A percentile compares a stretch with the other conserved stretches of the same genome.
These are phyloP conservation scores for Xylaria castorea DNA, from an alignment of 495 filamentous ascomycete species.

Conservation along the genomic window DNA sequence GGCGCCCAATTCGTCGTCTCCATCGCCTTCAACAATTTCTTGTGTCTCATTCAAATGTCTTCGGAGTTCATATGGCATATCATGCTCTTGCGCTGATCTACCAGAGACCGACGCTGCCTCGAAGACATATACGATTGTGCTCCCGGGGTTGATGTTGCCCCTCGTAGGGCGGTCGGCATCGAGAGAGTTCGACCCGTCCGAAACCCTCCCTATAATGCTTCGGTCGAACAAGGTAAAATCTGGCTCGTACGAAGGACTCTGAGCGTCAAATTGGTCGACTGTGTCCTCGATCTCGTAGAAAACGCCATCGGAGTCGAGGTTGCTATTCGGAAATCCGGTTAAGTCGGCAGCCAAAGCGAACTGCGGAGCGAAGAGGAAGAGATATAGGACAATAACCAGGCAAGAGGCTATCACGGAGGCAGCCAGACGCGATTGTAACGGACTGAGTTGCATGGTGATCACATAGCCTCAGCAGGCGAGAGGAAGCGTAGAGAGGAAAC, in stretches of 20 bases:
- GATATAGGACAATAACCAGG: constrained; percentile 61
- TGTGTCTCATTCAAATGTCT: constrained; percentile 31
- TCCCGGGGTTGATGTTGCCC: constrained; percentile 64
- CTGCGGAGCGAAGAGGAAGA: constrained; percentile 59
- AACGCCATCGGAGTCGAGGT: constrained; percentile 42
- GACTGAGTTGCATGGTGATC: constrained; percentile 65
- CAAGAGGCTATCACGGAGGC: constrained; percentile 66
- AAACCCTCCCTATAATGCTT: constrained; percentile 67
- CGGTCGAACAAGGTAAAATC: constrained; percentile 65
- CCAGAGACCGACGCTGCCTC: constrained; percentile 34
- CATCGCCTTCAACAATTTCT: constrained; percentile 25
- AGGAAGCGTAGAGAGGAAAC: background rate
- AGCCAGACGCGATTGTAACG: constrained; percentile 71
- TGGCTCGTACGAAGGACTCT: constrained; percentile 56
- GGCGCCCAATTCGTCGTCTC: constrained; percentile 10
- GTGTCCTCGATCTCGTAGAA: constrained; percentile 39
- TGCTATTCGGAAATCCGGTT: constrained; percentile 32
- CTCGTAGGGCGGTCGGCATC: constrained; percentile 67
- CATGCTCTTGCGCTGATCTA: constrained; percentile 28
- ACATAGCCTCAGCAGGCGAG: constrained; percentile 47
- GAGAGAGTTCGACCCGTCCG: constrained; percentile 55
- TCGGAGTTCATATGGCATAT: constrained; percentile 30
- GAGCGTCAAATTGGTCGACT: constrained; percentile 32
- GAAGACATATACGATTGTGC: constrained; percentile 51
- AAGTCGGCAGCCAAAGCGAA: constrained; percentile 67